These are phyloP conservation scores for Psilocybe tampanensis DNA, from an alignment of 768 basidiomycete species.

Conservation along the genomic window DNA sequence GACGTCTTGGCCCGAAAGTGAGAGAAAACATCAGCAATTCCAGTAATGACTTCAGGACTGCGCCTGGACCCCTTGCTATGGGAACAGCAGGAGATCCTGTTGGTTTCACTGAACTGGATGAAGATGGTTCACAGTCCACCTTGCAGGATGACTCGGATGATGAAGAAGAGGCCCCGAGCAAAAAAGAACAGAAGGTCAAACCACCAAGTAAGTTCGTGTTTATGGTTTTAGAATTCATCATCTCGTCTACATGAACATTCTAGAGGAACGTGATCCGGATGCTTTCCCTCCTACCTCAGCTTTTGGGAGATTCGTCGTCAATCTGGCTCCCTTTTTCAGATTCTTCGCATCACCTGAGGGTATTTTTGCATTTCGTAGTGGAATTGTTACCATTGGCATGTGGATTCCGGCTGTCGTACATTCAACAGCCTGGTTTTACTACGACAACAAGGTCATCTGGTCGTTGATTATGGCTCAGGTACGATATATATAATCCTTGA, in stretches of 20 bases:
- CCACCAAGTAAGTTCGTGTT: slow-evolving; percentile 11
- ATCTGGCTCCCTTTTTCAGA: slow-evolving; percentile 32
- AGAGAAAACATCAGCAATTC: slow-evolving; percentile 34
- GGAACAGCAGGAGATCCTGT: slow-evolving; percentile 41
- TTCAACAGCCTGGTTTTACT: slow-evolving; percentile 44
- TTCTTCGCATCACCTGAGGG: slow-evolving; percentile 46
- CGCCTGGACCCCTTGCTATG: slow-evolving; percentile 33
- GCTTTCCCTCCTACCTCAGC: slow-evolving; percentile 40
- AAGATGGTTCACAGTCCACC: slow-evolving; percentile 4
- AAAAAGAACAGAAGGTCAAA: slow-evolving; percentile 18
- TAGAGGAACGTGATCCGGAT: slow-evolving; percentile 40
- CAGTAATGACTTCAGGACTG: slow-evolving; percentile 23
- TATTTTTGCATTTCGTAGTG: slow-evolving; percentile 41
- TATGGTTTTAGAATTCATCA: neutral
- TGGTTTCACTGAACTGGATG: slow-evolving; percentile 21
- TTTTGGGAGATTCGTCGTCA: slow-evolving; percentile 33
- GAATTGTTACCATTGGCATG: slow-evolving; percentile 40
- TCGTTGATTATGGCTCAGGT: slow-evolving; percentile 49
- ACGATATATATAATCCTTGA: neutral
- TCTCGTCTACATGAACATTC: neutral
- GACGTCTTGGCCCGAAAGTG: slow-evolving; percentile 37
- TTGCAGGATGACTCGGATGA: slow-evolving; percentile 11
- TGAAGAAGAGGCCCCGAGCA: neutral
- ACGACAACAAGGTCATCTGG: slow-evolving; percentile 45
- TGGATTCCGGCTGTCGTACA: slow-evolving; percentile 43